Evolutionary conservation across 345 rosid genomes (phyloP).

Genomic region (Mercurialis annua): DNA sequence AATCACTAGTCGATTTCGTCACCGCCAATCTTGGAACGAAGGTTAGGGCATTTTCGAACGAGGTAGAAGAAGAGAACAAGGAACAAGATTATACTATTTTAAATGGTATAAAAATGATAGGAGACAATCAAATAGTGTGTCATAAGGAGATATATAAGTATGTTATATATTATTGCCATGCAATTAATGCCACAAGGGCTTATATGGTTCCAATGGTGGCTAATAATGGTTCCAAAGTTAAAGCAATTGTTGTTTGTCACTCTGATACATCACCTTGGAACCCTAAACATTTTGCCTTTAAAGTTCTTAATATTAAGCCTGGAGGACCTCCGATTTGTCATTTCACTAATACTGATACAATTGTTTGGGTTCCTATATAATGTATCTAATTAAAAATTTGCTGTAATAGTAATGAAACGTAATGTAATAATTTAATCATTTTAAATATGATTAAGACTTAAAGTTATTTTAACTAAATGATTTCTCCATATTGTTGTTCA

Average conservation of each 20-base stretch:
- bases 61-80: not conserved
- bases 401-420: too few species aligned
- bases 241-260: slow-evolving; percentile 15
- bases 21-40: not conserved
- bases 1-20: slow-evolving; percentile 14
- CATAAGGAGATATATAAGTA: slow-evolving; percentile 18
- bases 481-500: too few species aligned
- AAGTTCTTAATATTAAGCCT: slow-evolving; percentile 8
- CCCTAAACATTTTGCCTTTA: slow-evolving; percentile 16
- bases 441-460: too few species aligned
- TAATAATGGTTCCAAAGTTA: slow-evolving; percentile 5
- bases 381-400: too few species aligned
- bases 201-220: slow-evolving; percentile 11
- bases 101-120: not conserved
- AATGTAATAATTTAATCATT: too few species aligned
- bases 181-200: not conserved
- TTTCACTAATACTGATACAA: slow-evolving; percentile 1
- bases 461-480: too few species aligned
- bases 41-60: not conserved
- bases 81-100: not conserved
- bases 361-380: slow-evolving; percentile 18
- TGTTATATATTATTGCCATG: slow-evolving; percentile 19
- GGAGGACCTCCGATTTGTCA: slow-evolving; percentile 17
- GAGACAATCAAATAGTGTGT: slow-evolving; percentile 11
- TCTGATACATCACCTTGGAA: slow-evolving; percentile 17